Evolutionary conservation across 2,329 filamentous ascomycete genomes (phyloP).

Genomic region (Paraconiothyrium sp.): DNA sequence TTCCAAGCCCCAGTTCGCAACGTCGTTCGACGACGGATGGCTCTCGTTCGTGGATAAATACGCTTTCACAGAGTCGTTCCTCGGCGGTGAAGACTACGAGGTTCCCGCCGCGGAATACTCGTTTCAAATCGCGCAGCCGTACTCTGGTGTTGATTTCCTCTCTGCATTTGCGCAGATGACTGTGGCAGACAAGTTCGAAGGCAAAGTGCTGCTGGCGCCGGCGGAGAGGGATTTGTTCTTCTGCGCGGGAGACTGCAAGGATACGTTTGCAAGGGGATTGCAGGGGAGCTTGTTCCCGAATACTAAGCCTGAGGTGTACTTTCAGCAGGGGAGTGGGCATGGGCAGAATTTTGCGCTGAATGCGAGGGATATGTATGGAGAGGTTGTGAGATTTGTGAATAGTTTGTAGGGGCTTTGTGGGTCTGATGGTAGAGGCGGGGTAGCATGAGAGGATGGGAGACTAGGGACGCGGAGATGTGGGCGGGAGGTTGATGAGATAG

Average conservation of each 20-base stretch:
- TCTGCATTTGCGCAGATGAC: not conserved
- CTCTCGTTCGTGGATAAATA: conserved; percentile 8
- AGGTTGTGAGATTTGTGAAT: conserved; percentile 5
- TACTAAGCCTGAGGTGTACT: not conserved
- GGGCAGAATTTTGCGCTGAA: conserved; percentile 12
- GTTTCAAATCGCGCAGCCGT: conserved; percentile 13
- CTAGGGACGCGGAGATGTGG: too few species aligned
- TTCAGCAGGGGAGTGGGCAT: conserved; percentile 5
- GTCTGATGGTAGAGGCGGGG: too few species aligned
- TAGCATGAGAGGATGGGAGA: too few species aligned
- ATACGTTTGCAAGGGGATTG: not conserved
- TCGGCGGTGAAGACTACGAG: not conserved
- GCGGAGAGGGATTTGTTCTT: conserved; percentile 3
- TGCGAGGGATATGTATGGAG: not conserved
- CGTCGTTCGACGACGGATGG: conserved; percentile 2
- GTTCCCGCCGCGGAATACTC: conserved; percentile 1
- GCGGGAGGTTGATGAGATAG: too few species aligned
- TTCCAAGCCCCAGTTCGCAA: conserved; percentile 1
- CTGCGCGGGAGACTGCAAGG: conserved; percentile 6
- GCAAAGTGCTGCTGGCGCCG: conserved; percentile 5
- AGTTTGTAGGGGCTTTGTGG: not conserved
- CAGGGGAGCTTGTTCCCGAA: conserved; percentile 1
- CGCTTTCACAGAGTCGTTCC: conserved; percentile 6
- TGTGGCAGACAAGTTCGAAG: conserved; percentile 1
- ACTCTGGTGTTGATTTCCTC: not conserved